phyloP scores from a whole-genome alignment of 208 protist species.

The Naegleria fowleri region DNA sequence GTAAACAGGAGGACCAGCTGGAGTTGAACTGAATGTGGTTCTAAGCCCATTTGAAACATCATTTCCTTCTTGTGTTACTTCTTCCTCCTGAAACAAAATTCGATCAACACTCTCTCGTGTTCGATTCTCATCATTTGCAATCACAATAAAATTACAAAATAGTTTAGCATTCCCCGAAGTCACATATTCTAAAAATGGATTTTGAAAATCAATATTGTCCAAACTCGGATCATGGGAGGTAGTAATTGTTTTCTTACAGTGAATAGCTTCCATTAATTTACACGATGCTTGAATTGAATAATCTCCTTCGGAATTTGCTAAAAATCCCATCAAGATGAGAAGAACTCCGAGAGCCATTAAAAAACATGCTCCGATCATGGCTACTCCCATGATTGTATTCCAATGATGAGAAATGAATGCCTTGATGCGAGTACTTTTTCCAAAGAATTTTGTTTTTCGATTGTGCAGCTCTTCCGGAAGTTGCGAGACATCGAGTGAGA shows the following conservation, averaged over 20 bases:
- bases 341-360: not conserved
- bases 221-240: not conserved
- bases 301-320: not conserved
- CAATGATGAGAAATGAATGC: not conserved
- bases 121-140: not conserved
- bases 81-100: not conserved
- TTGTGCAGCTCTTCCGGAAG: not conserved
- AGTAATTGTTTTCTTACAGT: not conserved
- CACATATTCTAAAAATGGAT: not conserved
- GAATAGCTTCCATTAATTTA: not conserved
- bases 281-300: not conserved
- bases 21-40: no score
- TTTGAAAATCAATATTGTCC: not conserved
- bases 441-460: not conserved
- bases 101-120: not conserved
- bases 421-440: not conserved
- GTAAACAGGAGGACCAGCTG: no score
- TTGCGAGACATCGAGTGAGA: not conserved
- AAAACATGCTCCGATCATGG: not conserved
- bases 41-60: no score
- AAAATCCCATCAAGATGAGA: not conserved
- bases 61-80: no score
- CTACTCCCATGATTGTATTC: not conserved
- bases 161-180: not conserved
- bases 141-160: not conserved